Base-by-base conservation (phyloP, 1,284 basidiomycete genomes). In the Sporisorium exsertum region DNA sequence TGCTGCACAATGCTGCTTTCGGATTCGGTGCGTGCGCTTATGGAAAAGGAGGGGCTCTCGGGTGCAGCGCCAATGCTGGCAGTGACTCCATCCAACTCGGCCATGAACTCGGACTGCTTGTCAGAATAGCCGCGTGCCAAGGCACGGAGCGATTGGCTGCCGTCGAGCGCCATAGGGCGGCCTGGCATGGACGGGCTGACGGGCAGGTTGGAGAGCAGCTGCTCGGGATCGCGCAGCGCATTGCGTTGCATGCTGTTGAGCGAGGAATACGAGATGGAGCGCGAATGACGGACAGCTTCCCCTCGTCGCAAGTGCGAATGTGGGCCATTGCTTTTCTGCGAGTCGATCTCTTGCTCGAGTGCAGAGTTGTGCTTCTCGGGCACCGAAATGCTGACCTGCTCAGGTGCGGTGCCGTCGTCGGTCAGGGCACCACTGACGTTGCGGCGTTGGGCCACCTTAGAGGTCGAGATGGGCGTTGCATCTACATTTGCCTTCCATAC, bases 261-360 rank as follows among this genome's bases (percentile, higher is more conserved):
- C 26, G 69, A 72, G 4, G 81, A 77, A 42, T 82, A 80, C n/a
- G 81, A 81, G 56, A 83, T 80, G 51, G 81, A 80, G 13, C 80
- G 80, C 37, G 81, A 77, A 56, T 82, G 78, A 10, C 78, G 72
- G 8, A 58, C 32, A 12, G 75, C 58, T 35, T 69, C 66, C 27
- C 35, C 46, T 63, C 64, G 51, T 40, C 56, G 59, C 43, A 52
- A 43, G 18, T 26, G 56, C 16, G 56, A 24, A 26, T 55, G 58
- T 2, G 52, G 42, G 22, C 59, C 55, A 35, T 66, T 50, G 10
- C 59, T 45, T n/a, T 46, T 51, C 9, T 58, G 52, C 13, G 46
- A 29, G 37, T 53, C 54, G 4, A 53, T 43, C 10, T 62, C 37
- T 2, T 54, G 58, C 9, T 50, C 49, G 9, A 75, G 16, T 16